Evolutionary conservation across 2,329 filamentous ascomycete species (phyloP).

Genomic region (Trichoderma simmonsii): DNA sequence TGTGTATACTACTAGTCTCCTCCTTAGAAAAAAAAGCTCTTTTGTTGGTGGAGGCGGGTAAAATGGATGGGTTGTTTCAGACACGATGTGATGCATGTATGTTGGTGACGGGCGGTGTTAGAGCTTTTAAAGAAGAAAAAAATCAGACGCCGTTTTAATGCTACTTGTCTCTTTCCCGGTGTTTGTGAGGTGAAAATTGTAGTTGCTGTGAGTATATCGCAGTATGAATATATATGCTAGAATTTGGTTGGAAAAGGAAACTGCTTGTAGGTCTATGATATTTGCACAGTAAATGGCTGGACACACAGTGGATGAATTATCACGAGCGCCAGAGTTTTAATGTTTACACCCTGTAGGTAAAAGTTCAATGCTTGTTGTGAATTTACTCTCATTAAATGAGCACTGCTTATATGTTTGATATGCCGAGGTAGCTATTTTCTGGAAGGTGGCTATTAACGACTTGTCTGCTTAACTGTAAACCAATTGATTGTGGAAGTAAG

Average conservation of each 20-base stretch:
- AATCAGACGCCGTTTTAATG: constrained; percentile 49
- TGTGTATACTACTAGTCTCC: constrained; percentile 38
- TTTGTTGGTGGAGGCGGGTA: constrained; percentile 44
- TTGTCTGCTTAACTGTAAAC: background rate
- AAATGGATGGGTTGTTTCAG: constrained; percentile 33
- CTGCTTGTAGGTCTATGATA: background rate
- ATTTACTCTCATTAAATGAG: background rate
- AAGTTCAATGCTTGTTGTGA: background rate
- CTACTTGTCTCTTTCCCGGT: constrained; percentile 19
- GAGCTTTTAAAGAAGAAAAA: constrained; percentile 40
- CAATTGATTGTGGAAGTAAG: background rate
- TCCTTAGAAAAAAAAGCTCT: constrained; percentile 37
- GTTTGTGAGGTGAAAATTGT: background rate
- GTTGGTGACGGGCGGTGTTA: constrained; percentile 33
- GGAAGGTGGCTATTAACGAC: background rate
- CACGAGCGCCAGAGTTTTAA: background rate
- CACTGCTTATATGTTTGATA: background rate
- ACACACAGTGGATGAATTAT: background rate
- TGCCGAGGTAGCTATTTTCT: background rate
- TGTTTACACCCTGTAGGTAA: background rate
- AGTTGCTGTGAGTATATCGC: background rate
- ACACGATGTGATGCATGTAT: constrained; percentile 28
- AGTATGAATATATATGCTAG: background rate
- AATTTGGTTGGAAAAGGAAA: background rate
- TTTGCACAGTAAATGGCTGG: background rate